phyloP scores from a whole-genome alignment of 169 alveolate species.

The Babesia ovata region DNA sequence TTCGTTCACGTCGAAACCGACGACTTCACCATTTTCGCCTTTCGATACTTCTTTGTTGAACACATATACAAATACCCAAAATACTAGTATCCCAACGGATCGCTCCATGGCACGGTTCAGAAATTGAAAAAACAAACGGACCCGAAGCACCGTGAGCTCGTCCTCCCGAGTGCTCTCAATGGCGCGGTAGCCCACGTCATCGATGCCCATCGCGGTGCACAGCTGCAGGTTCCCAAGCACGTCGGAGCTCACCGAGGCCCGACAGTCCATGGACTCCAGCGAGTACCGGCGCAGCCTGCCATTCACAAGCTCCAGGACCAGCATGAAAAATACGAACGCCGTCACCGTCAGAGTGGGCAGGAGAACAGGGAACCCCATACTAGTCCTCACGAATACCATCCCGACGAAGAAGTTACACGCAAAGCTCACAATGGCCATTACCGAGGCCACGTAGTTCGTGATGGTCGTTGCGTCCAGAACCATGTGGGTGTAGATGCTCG shows the following conservation, averaged over 20 bases:
- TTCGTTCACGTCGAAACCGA: constrained; percentile 9
- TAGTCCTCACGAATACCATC: constrained; percentile 16
- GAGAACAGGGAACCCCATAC: constrained; percentile 15
- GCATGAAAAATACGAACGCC: constrained; percentile 6
- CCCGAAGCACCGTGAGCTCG: constrained; percentile 27
- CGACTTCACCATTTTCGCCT: not conserved
- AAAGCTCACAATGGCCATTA: not conserved
- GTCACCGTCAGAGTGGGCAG: constrained; percentile 11
- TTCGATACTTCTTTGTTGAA: constrained; percentile 1
- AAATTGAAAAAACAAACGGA: not conserved
- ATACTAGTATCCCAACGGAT: not conserved
- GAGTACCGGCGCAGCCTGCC: constrained; percentile 9
- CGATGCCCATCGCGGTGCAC: constrained; percentile 14
- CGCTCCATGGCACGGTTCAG: constrained; percentile 13
- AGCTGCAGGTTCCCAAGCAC: constrained; percentile 25
- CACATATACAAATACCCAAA: constrained; percentile 20
- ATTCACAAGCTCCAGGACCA: constrained; percentile 5
- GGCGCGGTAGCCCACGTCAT: constrained; percentile 24
- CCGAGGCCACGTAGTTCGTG: not conserved
- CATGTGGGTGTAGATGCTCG: constrained; percentile 25
- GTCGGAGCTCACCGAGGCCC: constrained; percentile 16
- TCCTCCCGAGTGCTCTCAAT: constrained; percentile 17
- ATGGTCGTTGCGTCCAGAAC: constrained; percentile 12
- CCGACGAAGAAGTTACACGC: constrained; percentile 22
- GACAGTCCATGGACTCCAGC: constrained; percentile 25